These are phyloP conservation scores for Sporormia fimetaria DNA, from an alignment of 495 filamentous ascomycete species.

Conservation along the genomic window DNA sequence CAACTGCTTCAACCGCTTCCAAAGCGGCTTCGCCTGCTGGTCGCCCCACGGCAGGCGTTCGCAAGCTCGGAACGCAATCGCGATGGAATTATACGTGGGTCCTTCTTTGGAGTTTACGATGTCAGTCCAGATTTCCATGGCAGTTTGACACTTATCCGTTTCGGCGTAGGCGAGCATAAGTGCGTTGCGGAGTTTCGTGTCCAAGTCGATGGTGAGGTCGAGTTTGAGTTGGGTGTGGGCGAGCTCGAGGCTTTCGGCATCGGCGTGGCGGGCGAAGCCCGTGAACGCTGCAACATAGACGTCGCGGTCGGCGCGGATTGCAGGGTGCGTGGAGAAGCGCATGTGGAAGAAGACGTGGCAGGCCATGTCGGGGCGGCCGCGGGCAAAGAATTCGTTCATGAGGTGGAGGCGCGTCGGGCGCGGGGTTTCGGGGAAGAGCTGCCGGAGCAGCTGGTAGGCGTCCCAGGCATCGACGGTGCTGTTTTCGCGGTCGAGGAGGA, in stretches of 20 bases:
- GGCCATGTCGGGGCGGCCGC: slow-evolving; percentile 68
- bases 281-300: slow-evolving; percentile 68
- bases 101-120: slow-evolving; percentile 69
- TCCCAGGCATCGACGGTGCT: slow-evolving; percentile 62
- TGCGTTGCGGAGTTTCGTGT: slow-evolving; percentile 64
- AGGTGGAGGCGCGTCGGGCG: slow-evolving; percentile 51
- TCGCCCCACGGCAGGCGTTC: slow-evolving; percentile 50
- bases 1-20: slow-evolving; percentile 59
- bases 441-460: slow-evolving; percentile 61
- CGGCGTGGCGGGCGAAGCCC: slow-evolving; percentile 55
- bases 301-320: slow-evolving; percentile 51
- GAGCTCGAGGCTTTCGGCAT: slow-evolving; percentile 54
- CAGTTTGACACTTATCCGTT: slow-evolving; percentile 50
- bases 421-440: slow-evolving; percentile 66
- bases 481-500: slow-evolving; percentile 49
- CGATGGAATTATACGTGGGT: slow-evolving; percentile 64
- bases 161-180: slow-evolving; percentile 76
- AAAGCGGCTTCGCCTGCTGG: slow-evolving; percentile 56
- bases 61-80: slow-evolving; percentile 66
- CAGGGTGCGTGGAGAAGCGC: slow-evolving; percentile 49
- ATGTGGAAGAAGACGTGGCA: slow-evolving; percentile 80
- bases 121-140: slow-evolving; percentile 68
- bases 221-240: slow-evolving; percentile 90
- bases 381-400: slow-evolving; percentile 75
- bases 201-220: slow-evolving; percentile 63